A percentile compares a stretch with the other conserved stretches of the same genome.
Evolutionary conservation across 352 stramenopile species (phyloP).

Genomic region (Pythium rhizo-oryzae): DNA sequence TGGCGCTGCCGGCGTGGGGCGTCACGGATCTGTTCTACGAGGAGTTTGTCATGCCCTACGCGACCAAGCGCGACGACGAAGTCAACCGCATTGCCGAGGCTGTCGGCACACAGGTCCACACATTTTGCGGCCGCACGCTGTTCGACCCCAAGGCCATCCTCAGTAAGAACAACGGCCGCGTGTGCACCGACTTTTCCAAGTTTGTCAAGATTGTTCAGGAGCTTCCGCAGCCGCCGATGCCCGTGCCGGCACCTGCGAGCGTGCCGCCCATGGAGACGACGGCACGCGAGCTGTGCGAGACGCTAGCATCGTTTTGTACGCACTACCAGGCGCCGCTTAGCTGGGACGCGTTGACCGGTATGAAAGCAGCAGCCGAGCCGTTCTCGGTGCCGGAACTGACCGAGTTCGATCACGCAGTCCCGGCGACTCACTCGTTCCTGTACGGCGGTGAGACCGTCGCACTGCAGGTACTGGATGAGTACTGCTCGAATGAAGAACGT

Average conservation of each 20-base stretch:
- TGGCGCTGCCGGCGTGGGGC: slow-evolving; percentile 55
- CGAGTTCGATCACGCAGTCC: slow-evolving; percentile 40
- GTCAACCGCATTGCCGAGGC: slow-evolving; percentile 41
- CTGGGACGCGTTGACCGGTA: slow-evolving; percentile 34
- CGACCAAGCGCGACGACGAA: slow-evolving; percentile 43
- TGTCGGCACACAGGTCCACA: slow-evolving; percentile 40
- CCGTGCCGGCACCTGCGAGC: slow-evolving; percentile 35
- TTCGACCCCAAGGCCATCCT: slow-evolving; percentile 65
- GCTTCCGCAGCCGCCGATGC: slow-evolving; percentile 54
- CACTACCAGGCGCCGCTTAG: slow-evolving; percentile 31
- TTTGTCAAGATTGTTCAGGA: slow-evolving; percentile 59
- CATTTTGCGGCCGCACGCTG: slow-evolving; percentile 49
- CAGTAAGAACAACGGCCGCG: slow-evolving; percentile 42
- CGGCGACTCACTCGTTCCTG: slow-evolving; percentile 46
- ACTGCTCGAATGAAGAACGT: slow-evolving; percentile 63
- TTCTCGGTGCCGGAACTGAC: slow-evolving; percentile 49
- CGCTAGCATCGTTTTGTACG: slow-evolving; percentile 28
- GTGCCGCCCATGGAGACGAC: slow-evolving; percentile 32
- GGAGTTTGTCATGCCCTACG: slow-evolving; percentile 55
- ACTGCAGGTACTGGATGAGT: slow-evolving; percentile 53
- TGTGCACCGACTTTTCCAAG: slow-evolving; percentile 52
- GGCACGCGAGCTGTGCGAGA: slow-evolving; percentile 28
- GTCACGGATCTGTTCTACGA: slow-evolving; percentile 79
- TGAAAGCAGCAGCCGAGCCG: slow-evolving; percentile 11
- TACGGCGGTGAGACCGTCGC: slow-evolving; percentile 59